Evolutionary conservation across 805 yeast genomes (phyloP), one percentile per base, ranked within the genome.

Genomic region (Wickerhamiella sorbophila): DNA sequence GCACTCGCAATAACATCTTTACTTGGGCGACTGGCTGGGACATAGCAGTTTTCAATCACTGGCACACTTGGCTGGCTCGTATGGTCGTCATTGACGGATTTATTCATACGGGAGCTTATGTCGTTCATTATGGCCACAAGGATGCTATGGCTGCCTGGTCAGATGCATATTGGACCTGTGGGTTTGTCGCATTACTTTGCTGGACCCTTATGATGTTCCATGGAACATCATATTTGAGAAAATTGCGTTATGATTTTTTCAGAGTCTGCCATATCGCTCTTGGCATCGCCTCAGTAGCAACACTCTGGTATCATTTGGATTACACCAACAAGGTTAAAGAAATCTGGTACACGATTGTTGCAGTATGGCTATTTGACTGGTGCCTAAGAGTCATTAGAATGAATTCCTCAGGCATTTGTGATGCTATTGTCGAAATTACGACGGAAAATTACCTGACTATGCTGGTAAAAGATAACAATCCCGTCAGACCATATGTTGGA

Each of bases 351-450:
- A 66, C 72, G 4, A 55, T 77, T 8, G 66, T 74, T 46, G 75
- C 71, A 0, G 62, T 82, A 10, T 84, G 93, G 93, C 66, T 63
- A 2, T 65, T 73, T 47, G 91, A 83, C 53, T 64, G 85, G 45
- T 43, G 74, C 0, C 50, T 73, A 12, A 67, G 94, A 50, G 42
- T 75, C 14, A 60, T 66, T 1, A 67, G 82, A 43, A 57, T 82
- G 19, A 16, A 24, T 9, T 8, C 17, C 9, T 35, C 35, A 18
- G 44, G 44, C 4, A 27, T 21, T 4, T 20, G 31, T 14, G n/a
- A 19, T 5, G 48, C 45, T 8, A 5, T 42, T 26, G 36, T 55
- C 14, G 60, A 74, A 36, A 46, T 48, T 24, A 38, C 52, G 29
- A 43, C 48, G 20, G 43, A 55, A 19, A 38, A 42, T 22, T 51